Percentiles rank a stretch among this genome's conserved stretches.
phyloP scores from a whole-genome alignment of 768 basidiomycete genomes.

The Lentinus brumalis region DNA sequence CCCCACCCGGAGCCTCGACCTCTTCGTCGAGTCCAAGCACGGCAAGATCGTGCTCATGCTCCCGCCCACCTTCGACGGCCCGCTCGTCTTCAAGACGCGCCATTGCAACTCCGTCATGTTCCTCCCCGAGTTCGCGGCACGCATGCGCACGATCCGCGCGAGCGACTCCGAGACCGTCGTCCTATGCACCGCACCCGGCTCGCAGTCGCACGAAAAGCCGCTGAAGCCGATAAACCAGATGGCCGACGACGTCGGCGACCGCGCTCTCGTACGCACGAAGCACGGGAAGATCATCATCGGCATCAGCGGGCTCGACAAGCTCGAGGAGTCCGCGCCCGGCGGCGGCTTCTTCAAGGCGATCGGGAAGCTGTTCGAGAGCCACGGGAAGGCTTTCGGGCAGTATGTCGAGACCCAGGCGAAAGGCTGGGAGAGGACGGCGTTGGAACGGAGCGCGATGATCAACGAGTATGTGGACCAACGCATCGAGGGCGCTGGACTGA shows the following conservation, averaged over 20 bases:
- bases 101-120: slow-evolving; percentile 9
- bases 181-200: slow-evolving; percentile 6
- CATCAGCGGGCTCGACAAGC: slow-evolving; percentile 19
- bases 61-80: slow-evolving; percentile 23
- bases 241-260: slow-evolving; percentile 2
- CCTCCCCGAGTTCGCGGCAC: slow-evolving; percentile 23
- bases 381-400: slow-evolving; percentile 9
- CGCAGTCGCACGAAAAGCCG: background rate
- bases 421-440: background rate
- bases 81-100: slow-evolving; percentile 14
- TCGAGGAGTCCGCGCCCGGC: background rate
- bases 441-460: no score
- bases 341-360: slow-evolving; percentile 8
- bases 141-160: slow-evolving; percentile 19
- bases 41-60: slow-evolving; percentile 22
- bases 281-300: slow-evolving; percentile 24
- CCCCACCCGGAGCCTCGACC: slow-evolving; percentile 14
- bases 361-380: slow-evolving; percentile 9
- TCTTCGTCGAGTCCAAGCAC: slow-evolving; percentile 13
- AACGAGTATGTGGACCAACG: no score
- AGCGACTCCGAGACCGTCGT: slow-evolving; percentile 21
- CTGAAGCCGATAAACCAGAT: background rate
- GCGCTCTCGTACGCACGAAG: slow-evolving; percentile 16
- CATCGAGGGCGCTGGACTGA: no score
- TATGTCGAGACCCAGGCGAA: slow-evolving; percentile 13